Percentiles rank a stretch among this genome's conserved stretches.
phyloP scores from a whole-genome alignment of 805 yeast species.

The Myxozyma sirexii region DNA sequence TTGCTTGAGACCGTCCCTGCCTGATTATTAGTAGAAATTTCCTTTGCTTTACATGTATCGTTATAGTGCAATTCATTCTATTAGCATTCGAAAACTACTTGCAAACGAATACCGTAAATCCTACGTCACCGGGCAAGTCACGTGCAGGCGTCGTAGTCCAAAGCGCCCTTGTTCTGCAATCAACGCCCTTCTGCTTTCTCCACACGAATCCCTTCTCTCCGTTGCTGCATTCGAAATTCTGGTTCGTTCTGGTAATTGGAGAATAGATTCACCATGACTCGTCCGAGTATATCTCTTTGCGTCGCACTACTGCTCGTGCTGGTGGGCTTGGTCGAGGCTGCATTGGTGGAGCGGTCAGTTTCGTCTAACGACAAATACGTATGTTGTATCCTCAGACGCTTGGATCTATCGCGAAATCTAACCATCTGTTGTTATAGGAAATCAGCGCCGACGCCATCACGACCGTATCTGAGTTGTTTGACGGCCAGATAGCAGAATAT shows the following conservation, averaged over 20 bases:
- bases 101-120: neutral
- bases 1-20: constrained; percentile 37
- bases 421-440: too few relatives aligned
- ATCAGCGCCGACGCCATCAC: constrained; percentile 5
- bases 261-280: neutral
- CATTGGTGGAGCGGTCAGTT: neutral
- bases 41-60: neutral
- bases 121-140: neutral
- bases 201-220: neutral
- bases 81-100: too few relatives aligned
- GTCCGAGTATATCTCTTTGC: neutral
- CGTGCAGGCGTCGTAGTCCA: neutral
- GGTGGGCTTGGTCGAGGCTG: neutral
- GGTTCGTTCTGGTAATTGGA: too few relatives aligned
- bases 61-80: neutral
- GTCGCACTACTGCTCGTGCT: neutral
- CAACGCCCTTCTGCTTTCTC: neutral
- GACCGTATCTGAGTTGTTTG: constrained; percentile 60
- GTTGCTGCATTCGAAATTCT: neutral
- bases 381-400: neutral
- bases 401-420: too few relatives aligned
- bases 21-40: neutral
- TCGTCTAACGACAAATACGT: neutral
- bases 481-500: constrained; percentile 64
- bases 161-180: neutral